These are phyloP conservation scores for Neoscytalidium dimidiatum DNA, from an alignment of 2,329 filamentous ascomycete genomes.

Conservation along the genomic window DNA sequence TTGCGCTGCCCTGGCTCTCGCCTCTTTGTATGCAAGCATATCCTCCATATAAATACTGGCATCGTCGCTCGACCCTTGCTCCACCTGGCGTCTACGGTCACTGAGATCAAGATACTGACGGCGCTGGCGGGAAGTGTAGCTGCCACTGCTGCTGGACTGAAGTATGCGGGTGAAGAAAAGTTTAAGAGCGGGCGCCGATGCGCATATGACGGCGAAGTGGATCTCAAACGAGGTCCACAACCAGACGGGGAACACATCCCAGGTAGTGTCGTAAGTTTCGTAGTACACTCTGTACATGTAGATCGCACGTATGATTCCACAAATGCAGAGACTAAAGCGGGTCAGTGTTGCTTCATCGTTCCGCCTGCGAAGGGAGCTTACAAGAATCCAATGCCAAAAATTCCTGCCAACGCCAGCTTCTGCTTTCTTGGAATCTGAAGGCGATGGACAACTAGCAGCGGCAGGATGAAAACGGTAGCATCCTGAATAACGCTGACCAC, in stretches of 20 bases:
- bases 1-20: neutral
- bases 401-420: conserved; percentile 47
- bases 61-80: neutral
- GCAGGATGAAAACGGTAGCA: conserved; percentile 43
- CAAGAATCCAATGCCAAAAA: conserved; percentile 48
- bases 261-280: conserved; percentile 43
- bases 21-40: neutral
- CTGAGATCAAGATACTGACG: no score
- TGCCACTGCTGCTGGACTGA: neutral
- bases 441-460: conserved; percentile 46
- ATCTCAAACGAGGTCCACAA: conserved; percentile 46
- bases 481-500: conserved; percentile 43
- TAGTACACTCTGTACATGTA: conserved; percentile 37
- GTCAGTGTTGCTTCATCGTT: neutral
- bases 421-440: conserved; percentile 45
- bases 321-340: conserved; percentile 32
- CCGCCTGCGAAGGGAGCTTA: no score
- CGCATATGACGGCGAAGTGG: conserved; percentile 46
- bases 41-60: neutral
- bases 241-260: conserved; percentile 41
- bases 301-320: conserved; percentile 40
- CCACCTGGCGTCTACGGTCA: neutral
- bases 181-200: conserved; percentile 47
- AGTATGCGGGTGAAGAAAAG: conserved; percentile 33
- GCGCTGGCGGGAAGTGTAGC: neutral